Evolutionary conservation across 139 green algal genomes (phyloP).

Genomic region (Pedinophyceae sp.): DNA sequence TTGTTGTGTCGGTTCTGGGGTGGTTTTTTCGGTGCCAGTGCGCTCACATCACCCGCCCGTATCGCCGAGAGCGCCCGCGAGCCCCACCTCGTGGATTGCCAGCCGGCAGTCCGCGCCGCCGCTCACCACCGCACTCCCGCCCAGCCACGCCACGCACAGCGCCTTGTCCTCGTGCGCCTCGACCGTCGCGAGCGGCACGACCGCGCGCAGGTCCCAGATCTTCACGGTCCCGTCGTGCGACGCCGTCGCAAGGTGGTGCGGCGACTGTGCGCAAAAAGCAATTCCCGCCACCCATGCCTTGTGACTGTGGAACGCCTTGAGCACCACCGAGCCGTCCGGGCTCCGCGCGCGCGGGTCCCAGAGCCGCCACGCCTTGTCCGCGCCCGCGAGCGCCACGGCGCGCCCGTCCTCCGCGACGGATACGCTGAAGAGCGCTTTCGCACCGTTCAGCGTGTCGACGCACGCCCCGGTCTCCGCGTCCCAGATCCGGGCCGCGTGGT

Average conservation of each 20-base stretch:
- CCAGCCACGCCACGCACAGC: background rate
- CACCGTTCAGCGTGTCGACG: background rate
- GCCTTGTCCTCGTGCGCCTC: background rate
- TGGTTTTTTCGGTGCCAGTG: too few relatives aligned
- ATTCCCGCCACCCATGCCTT: background rate
- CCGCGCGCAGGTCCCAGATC: background rate
- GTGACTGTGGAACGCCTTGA: background rate
- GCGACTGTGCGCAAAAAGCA: background rate
- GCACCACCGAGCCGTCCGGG: background rate
- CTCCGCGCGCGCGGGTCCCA: background rate
- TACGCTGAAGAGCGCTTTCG: background rate
- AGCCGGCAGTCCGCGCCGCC: background rate
- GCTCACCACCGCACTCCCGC: background rate
- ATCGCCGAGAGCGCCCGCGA: too few relatives aligned
- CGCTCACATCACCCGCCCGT: too few relatives aligned
- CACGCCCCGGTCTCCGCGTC: background rate
- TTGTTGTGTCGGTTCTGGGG: too few relatives aligned
- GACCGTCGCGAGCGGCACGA: background rate
- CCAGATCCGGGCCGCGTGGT: background rate
- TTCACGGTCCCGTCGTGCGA: background rate
- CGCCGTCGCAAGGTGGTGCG: background rate
- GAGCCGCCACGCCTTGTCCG: background rate
- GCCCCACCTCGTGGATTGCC: too few relatives aligned
- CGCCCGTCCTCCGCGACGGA: background rate
- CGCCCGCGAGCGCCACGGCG: background rate